Percentiles rank a stretch among this genome's conserved stretches.
Evolutionary conservation across 2,329 filamentous ascomycete species (phyloP).

Genomic region (Trichoderma koningii): DNA sequence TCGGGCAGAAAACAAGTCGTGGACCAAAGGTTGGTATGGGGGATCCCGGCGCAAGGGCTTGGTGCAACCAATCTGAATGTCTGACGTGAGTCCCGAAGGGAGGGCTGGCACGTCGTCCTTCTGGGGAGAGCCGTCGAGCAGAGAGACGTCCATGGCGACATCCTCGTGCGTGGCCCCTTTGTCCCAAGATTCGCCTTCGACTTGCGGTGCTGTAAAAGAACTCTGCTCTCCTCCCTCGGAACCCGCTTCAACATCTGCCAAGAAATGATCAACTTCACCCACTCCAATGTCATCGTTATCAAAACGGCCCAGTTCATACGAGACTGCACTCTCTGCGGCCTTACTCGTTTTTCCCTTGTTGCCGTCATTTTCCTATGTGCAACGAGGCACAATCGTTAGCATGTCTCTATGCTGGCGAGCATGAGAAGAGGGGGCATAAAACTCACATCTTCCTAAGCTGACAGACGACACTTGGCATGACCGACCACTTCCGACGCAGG

Average conservation of each 20-base stretch:
- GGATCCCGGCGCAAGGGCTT: constrained; percentile 17
- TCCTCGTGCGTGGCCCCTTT: background rate
- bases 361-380: constrained; percentile 3
- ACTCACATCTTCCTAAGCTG: constrained; percentile 35
- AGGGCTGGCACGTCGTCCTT: background rate
- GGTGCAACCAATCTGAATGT: background rate
- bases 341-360: background rate
- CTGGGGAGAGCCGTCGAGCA: background rate
- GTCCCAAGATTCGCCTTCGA: background rate
- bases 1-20: constrained; percentile 30
- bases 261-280: constrained; percentile 14
- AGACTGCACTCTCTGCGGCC: background rate
- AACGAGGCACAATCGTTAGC: background rate
- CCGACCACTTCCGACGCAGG: background rate
- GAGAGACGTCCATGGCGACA: background rate
- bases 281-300: background rate
- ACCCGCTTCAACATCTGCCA: background rate
- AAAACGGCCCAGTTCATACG: background rate
- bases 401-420: background rate
- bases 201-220: background rate
- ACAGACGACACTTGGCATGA: constrained; percentile 32
- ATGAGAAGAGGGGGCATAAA: background rate
- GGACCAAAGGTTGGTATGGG: constrained; percentile 30
- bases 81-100: background rate
- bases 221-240: background rate